phyloP scores from a whole-genome alignment of 306 rosid species.

The Cicer cuneatum region DNA sequence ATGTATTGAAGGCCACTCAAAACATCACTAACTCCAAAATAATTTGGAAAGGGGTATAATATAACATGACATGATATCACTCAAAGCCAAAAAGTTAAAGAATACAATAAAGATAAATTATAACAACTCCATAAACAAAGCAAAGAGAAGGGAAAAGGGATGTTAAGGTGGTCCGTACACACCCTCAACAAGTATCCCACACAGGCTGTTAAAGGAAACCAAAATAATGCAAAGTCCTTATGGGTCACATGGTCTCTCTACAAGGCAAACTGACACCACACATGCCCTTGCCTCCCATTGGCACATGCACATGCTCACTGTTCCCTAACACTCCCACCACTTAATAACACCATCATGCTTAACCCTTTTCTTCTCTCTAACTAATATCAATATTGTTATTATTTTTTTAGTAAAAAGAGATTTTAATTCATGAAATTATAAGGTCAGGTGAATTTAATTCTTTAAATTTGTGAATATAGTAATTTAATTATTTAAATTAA shows the following conservation, averaged over 20 bases:
- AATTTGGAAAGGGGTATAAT: slow-evolving; percentile 40
- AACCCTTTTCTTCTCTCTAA: slow-evolving; percentile 37
- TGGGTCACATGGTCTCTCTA: slow-evolving; percentile 73
- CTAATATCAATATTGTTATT: slow-evolving; percentile 27
- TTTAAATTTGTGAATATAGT: no score
- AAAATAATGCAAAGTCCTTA: slow-evolving; percentile 67
- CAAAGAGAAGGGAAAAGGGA: slow-evolving; percentile 35
- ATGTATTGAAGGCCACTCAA: slow-evolving; percentile 55
- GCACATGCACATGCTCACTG: slow-evolving; percentile 75
- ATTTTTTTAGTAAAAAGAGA: not conserved
- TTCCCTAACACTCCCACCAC: slow-evolving; percentile 57
- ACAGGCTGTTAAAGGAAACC: slow-evolving; percentile 76
- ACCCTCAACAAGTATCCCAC: slow-evolving; percentile 54
- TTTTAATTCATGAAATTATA: no score
- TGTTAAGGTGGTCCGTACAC: slow-evolving; percentile 63
- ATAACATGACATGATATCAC: slow-evolving; percentile 23
- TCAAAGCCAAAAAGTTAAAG: slow-evolving; percentile 49
- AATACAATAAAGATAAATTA: slow-evolving; percentile 40
- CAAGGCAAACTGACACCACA: slow-evolving; percentile 86
- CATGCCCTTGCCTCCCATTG: slow-evolving; percentile 83
- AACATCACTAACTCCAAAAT: slow-evolving; percentile 57
- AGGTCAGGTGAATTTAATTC: no score
- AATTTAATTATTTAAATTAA: no score
- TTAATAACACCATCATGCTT: slow-evolving; percentile 38
- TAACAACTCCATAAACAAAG: slow-evolving; percentile 50